These are phyloP conservation scores for Tolypocladium tundrense DNA, from an alignment of 2,329 filamentous ascomycete genomes.

Conservation along the genomic window DNA sequence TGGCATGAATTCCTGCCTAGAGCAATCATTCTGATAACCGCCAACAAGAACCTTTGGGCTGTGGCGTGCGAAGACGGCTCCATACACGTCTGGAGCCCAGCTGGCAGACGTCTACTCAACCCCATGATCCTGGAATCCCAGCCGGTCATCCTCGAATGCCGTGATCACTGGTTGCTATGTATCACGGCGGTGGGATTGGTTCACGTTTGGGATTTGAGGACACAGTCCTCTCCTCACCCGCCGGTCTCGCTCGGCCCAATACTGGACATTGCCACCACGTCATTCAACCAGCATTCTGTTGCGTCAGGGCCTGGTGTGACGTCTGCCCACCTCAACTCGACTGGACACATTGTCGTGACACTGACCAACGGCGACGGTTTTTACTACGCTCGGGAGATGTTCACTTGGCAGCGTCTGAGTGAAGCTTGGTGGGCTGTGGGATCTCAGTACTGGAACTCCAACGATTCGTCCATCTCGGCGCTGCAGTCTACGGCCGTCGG, in stretches of 20 bases:
- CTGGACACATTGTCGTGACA: conserved; percentile 77
- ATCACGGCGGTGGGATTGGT: conserved; percentile 82
- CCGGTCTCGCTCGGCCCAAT: conserved; percentile 83
- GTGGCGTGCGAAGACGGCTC: conserved; percentile 89
- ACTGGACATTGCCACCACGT: conserved; percentile 74
- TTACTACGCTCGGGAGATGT: conserved; percentile 77
- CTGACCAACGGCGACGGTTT: conserved; percentile 93
- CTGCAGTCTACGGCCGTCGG: conserved; percentile 63
- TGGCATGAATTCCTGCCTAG: conserved; percentile 94
- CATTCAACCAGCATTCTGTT: conserved; percentile 63
- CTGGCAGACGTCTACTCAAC: conserved; percentile 76
- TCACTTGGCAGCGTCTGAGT: conserved; percentile 87
- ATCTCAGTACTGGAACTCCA: conserved; percentile 98
- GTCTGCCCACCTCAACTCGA: conserved; percentile 82
- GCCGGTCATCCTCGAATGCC: conserved; percentile 84
- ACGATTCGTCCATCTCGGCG: conserved; percentile 78
- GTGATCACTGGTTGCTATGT: conserved; percentile 80
- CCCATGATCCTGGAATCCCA: conserved; percentile 83
- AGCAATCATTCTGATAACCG: conserved; percentile 80
- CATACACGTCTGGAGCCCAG: conserved; percentile 84
- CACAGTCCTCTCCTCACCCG: conserved; percentile 74
- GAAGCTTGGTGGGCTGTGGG: conserved; percentile 98
- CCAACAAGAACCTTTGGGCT: conserved; percentile 84
- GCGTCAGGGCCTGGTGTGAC: conserved; percentile 77
- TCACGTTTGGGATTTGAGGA: conserved; percentile 88